These are phyloP conservation scores for Corylus heterophylla DNA, from an alignment of 306 rosid genomes.

Conservation along the genomic window DNA sequence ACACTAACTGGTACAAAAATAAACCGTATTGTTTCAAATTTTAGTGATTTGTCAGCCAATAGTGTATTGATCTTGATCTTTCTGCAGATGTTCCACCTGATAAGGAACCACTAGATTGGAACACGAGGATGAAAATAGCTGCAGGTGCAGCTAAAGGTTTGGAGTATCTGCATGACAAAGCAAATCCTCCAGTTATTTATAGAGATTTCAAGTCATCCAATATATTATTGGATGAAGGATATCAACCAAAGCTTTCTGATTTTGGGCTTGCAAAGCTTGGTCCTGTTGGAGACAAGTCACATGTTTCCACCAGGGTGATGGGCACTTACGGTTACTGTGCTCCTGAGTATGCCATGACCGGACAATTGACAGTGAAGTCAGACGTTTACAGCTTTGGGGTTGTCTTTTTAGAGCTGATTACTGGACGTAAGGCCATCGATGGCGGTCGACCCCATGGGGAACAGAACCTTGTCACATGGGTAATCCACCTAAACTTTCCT, in stretches of 20 bases:
- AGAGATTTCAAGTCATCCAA: slow-evolving; percentile 92
- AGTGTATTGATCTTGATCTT: slow-evolving; percentile 16
- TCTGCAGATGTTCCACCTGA: slow-evolving; percentile 76
- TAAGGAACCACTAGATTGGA: slow-evolving; percentile 86
- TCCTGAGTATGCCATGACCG: slow-evolving; percentile 95
- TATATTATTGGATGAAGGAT: slow-evolving; percentile 83
- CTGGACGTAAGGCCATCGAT: slow-evolving; percentile 89
- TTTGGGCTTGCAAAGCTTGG: slow-evolving; percentile 97
- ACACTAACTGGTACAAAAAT: not conserved
- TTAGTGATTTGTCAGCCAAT: not conserved
- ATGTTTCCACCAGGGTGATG: slow-evolving; percentile 91
- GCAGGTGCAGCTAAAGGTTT: slow-evolving; percentile 89
- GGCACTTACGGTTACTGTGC: slow-evolving; percentile 96
- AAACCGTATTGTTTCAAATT: not conserved
- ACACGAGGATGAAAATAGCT: slow-evolving; percentile 87
- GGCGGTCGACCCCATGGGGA: slow-evolving; percentile 77
- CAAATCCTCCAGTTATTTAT: slow-evolving; percentile 88
- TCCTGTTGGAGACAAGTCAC: slow-evolving; percentile 90
- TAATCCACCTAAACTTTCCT: slow-evolving; percentile 23
- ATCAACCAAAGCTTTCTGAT: slow-evolving; percentile 87
- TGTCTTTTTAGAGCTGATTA: slow-evolving; percentile 82
- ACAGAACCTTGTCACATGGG: slow-evolving; percentile 92
- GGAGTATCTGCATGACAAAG: slow-evolving; percentile 87
- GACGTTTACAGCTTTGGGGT: slow-evolving; percentile 92
- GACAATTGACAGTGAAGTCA: slow-evolving; percentile 86